Evolutionary conservation across 495 filamentous ascomycete species (phyloP).

Genomic region (Trichoderma parareesei): DNA sequence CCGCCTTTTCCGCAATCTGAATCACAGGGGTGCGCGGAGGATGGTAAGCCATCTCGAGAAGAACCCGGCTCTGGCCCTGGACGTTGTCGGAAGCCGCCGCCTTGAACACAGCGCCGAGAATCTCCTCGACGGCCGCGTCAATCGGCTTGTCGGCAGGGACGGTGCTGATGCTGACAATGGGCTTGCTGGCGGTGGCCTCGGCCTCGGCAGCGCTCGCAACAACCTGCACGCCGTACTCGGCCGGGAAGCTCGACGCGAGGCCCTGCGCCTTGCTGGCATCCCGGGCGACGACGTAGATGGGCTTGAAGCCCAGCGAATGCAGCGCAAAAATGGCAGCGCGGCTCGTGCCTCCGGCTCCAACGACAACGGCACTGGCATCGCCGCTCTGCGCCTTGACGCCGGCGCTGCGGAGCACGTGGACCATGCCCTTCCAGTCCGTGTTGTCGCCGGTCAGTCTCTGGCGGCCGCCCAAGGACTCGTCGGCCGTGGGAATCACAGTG

Average conservation of each 20-base stretch:
- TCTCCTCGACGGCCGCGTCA: constrained; percentile 59
- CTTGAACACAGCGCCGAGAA: constrained; percentile 56
- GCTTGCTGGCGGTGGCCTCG: constrained; percentile 39
- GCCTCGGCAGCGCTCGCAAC: constrained; percentile 47
- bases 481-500: constrained; percentile 59
- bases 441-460: constrained; percentile 70
- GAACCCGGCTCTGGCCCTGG: constrained; percentile 37
- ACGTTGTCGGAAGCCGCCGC: constrained; percentile 27
- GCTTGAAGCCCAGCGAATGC: constrained; percentile 70
- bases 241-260: constrained; percentile 66
- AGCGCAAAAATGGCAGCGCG: constrained; percentile 87
- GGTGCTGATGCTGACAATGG: constrained; percentile 74
- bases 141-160: constrained; percentile 86
- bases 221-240: constrained; percentile 62
- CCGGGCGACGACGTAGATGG: constrained; percentile 82
- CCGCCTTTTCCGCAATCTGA: constrained; percentile 67
- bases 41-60: constrained; percentile 97
- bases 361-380: constrained; percentile 54
- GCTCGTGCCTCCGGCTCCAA: constrained; percentile 87
- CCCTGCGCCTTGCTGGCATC: constrained; percentile 55
- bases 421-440: constrained; percentile 95
- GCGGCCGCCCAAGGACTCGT: neutral
- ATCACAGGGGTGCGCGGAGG: constrained; percentile 77
- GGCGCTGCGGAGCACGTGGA: constrained; percentile 64
- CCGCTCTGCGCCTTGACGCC: constrained; percentile 41